Base-by-base conservation (phyloP, 1,284 basidiomycete species). In the Porogramme epimiltina region DNA sequence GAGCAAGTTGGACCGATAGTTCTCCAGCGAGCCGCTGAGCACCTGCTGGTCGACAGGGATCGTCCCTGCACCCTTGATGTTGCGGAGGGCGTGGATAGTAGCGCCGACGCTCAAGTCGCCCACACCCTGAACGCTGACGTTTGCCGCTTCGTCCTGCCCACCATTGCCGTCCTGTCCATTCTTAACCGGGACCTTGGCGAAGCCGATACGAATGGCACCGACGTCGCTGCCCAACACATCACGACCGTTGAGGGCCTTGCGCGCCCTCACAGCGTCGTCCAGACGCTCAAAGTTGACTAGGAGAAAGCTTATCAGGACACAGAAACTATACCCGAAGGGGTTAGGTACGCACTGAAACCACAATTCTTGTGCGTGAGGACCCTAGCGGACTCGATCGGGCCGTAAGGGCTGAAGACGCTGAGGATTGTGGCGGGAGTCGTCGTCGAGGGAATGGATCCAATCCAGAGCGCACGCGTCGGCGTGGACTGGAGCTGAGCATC, bases 361-460 rank as follows among this genome's bases (percentile, higher is more conserved):
- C 92, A 98, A 67, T 95, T 95, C 75, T 99, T 99, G 77, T 97
- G 94, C 2, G 93, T 94, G 62, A 99, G 75, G 8, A 98, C 94
- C 47, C 96, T 79, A 11, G 95, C 95, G 45, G 93, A 96, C 73
- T 99, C 97, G 58, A 99, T 96, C 1, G 95, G 91, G 0, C 97
- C 96, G 65, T 95, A 99, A 11, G 95, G 94, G 62, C 93, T 93
- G 70, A 99, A 99, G 20, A 91, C 89, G 62, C 89, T 92, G 44
- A 98, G 73, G 53, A 99, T 91, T 1, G 92, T 95, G 3, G 91
- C 91, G 11, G 95, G 92, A 3, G 93, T 96, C 4, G 94, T 96
- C 1, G 91, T 91, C 4, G 89, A 90, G 15, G 95, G 95, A 62
- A 98, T 96, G 42, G 91, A 94, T 13, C 95, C 95, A 63, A 98